Evolutionary conservation across 352 stramenopile species (phyloP).

Genomic region (Globisporangium echinulatum): DNA sequence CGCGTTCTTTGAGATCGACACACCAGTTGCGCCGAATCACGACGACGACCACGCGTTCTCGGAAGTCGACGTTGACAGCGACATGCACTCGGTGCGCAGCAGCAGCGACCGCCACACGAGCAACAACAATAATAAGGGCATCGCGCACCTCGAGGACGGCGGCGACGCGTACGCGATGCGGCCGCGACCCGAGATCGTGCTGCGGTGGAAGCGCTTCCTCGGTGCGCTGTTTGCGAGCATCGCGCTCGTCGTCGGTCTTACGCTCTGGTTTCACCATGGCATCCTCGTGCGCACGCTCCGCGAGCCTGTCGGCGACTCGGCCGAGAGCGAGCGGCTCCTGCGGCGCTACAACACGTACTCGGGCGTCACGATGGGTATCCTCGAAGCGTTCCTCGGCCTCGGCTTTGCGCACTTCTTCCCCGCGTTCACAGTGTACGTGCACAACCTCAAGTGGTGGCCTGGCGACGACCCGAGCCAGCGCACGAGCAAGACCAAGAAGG

Average conservation of each 20-base stretch:
- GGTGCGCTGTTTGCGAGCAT: conserved; percentile 5
- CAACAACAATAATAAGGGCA: background rate
- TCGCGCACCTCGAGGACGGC: background rate
- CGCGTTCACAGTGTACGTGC: conserved; percentile 20
- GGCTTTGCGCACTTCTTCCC: conserved; percentile 19
- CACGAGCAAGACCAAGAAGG: conserved; percentile 15
- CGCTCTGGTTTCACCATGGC: conserved; percentile 9
- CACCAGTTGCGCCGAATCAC: background rate
- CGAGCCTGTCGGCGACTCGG: conserved; percentile 11
- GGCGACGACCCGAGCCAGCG: conserved; percentile 13
- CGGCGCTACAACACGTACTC: conserved; percentile 19
- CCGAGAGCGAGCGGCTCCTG: conserved; percentile 11
- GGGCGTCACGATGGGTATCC: conserved; percentile 17
- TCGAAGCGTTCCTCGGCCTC: conserved; percentile 15
- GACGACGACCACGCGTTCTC: conserved; percentile 6
- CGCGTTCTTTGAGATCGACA: conserved; percentile 14
- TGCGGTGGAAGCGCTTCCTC: conserved; percentile 16
- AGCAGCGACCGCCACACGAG: background rate
- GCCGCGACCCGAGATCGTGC: conserved; percentile 13
- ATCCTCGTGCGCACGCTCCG: conserved; percentile 10
- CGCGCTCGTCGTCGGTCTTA: conserved; percentile 9
- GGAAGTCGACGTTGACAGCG: conserved; percentile 4
- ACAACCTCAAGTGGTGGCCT: conserved; percentile 21
- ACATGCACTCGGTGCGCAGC: background rate
- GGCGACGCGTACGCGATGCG: background rate